These are phyloP conservation scores for Eucalyptus marginata DNA, from an alignment of 345 rosid species.

Conservation along the genomic window DNA sequence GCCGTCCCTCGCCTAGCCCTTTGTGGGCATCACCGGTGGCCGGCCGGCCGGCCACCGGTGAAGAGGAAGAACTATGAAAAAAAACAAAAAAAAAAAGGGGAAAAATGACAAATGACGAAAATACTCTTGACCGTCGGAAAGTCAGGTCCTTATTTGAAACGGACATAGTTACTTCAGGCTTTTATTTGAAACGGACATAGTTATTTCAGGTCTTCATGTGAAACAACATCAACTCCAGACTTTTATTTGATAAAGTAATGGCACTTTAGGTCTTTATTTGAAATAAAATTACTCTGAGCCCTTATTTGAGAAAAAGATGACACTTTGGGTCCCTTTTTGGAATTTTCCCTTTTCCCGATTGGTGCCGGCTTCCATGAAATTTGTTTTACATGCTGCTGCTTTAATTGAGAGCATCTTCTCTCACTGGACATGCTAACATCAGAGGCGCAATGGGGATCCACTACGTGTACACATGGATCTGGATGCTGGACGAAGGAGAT, in stretches of 20 bases:
- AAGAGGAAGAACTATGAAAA: too few relatives aligned
- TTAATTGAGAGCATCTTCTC: not conserved
- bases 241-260: too few relatives aligned
- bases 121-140: fast-evolving
- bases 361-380: not conserved
- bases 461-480: constrained; percentile 93
- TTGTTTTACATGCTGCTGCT: not conserved
- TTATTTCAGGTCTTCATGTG: too few relatives aligned
- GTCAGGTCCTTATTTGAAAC: too few relatives aligned
- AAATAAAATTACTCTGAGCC: fast-evolving
- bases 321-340: fast-evolving
- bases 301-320: too few relatives aligned
- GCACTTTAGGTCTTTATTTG: too few relatives aligned
- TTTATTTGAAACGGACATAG: fast-evolving
- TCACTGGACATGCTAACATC: not conserved
- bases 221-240: too few relatives aligned
- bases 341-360: not conserved
- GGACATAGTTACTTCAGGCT: fast-evolving
- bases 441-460: constrained; percentile 74
- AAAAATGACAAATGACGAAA: too few relatives aligned
- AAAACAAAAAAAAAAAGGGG: fast-evolving
- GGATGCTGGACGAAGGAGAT: constrained; percentile 71
- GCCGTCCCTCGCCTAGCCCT: too few relatives aligned
- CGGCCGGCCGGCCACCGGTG: too few relatives aligned
- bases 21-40: too few relatives aligned